Evolutionary conservation across 805 yeast species (phyloP).

Genomic region (Metschnikowia dekortorum): DNA sequence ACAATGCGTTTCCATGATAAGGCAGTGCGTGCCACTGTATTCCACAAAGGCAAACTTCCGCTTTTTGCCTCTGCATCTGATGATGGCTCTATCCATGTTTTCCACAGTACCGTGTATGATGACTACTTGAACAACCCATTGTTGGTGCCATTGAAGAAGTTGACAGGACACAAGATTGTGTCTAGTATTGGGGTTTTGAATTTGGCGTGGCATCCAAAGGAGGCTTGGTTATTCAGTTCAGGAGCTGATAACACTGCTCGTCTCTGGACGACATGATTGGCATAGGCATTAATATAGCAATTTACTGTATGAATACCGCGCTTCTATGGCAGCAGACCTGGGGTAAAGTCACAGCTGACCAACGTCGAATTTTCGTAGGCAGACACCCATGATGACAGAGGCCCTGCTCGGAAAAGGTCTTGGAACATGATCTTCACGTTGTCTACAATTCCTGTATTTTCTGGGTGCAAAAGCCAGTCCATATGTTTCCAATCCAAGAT

Average conservation of each 20-base stretch:
- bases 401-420: conserved; percentile 23
- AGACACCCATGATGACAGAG: conserved; percentile 22
- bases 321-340: neutral
- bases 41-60: conserved; percentile 83
- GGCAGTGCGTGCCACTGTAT: conserved; percentile 85
- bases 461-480: conserved; percentile 33
- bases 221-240: conserved; percentile 95
- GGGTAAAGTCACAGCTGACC: conserved; percentile 12
- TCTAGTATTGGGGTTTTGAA: conserved; percentile 83
- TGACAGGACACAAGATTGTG: conserved; percentile 81
- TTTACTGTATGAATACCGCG: neutral
- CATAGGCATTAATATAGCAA: conserved; percentile 7
- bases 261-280: conserved; percentile 79
- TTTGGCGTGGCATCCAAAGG: conserved; percentile 93
- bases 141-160: conserved; percentile 90
- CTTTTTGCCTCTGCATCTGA: conserved; percentile 93
- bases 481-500: conserved; percentile 39
- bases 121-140: conserved; percentile 93
- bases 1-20: conserved; percentile 91
- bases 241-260: conserved; percentile 97
- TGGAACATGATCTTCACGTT: conserved; percentile 27
- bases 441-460: conserved; percentile 39
- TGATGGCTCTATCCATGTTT: conserved; percentile 87
- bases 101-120: conserved; percentile 96
- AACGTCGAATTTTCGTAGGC: conserved; percentile 18